Evolutionary conservation across 202 grass and related monocot genomes (phyloP), one percentile per base, ranked within the genome.

Genomic region (Alloteropsis angusta): DNA sequence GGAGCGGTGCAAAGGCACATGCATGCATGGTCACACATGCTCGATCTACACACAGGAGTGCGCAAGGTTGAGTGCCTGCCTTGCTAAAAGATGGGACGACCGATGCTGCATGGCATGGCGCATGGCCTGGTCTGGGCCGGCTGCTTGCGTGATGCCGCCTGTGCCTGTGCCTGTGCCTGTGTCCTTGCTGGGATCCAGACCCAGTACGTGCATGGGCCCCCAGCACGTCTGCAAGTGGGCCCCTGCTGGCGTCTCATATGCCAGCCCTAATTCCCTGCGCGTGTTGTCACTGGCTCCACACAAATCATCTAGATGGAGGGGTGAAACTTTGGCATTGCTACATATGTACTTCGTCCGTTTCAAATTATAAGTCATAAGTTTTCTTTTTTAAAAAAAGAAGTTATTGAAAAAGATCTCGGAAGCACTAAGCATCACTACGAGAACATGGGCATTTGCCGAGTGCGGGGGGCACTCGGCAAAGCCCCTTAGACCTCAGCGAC

Each of bases 1-100:
- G 57, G 79, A 86, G 73, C 73, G 56, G 75, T 85, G 75, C 80
- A 81, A 84, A 60, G 47, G 17, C 79, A 79, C 61, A 80, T n/a
- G n/a, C n/a, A n/a, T n/a, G n/a, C 80, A 65, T 10, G 25, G 3
- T 54, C 26, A 32, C 12, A 78, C 54, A 58, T 30, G 28, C 28
- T 30, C 28, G 0, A 7, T 55, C 28, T 30, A 30, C 28, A 23
- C 21, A 16, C 58, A 57, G 38, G 49, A 47, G 49, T 34, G 25
- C 75, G 42, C 60, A 59, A 46, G 77, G 21, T 67, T 38, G 64
- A 50, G 21, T 56, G n/a, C 18, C 17, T 47, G 50, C 18, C 17
- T 64, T 64, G 34, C 65, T 35, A 36, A 60, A 57, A 49, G 50
- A 90, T 65, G 84, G 47, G 80, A 30, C 16, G 34, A 39, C 16